Evolutionary conservation across 2,329 filamentous ascomycete genomes (phyloP), one percentile per base, ranked within the genome.

Genomic region (Metarhizium humberi): DNA sequence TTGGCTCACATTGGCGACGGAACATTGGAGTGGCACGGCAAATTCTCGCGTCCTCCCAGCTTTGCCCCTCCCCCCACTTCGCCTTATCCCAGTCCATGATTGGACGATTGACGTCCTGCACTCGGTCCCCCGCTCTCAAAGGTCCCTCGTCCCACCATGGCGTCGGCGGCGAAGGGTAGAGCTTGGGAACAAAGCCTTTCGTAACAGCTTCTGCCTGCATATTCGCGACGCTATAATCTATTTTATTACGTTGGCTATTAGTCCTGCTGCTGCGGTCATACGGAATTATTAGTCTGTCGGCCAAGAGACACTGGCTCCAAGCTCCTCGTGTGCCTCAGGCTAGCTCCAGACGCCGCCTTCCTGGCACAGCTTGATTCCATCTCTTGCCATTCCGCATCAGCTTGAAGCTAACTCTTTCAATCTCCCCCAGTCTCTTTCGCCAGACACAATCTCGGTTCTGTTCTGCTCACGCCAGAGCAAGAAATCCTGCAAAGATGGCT

Each of bases 401-500:
- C 25, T 48, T 48, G 40, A 29, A 45, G 25, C 50, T 43, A 43
- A 45, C 34, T 34, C 18, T 46, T 38, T 50, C 50, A 29, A 42
- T 25, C 32, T 25, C 38, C 49, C 51, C 49, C 43, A 67, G 64
- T 55, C 58, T 67, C 54, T 59, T 66, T 49, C 59, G 62, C 20
- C 58, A 59, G 55, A 65, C 62, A 42, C 59, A 65, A 53, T 60
- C 59, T 56, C 66, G 69, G 59, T 64, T 60, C 59, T 72, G 70
- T 56, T 72, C 70, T 48, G 67, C 66, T 55, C 70, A 69, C 61
- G 67, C 68, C 53, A 63, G 67, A 64, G 68, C 69, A 56, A 61
- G 61, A 53, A 68, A 68, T 58, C 64, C 62, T 53, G 51, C 58
- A 57, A 67, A 66, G 52, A 83, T 83, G 76, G 70, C 75, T 52